A percentile compares a stretch with the other conserved stretches of the same genome.
Conservation (phyloP, 1,139 yeast species). For the Blastobotrys illinoisensis region DNA sequence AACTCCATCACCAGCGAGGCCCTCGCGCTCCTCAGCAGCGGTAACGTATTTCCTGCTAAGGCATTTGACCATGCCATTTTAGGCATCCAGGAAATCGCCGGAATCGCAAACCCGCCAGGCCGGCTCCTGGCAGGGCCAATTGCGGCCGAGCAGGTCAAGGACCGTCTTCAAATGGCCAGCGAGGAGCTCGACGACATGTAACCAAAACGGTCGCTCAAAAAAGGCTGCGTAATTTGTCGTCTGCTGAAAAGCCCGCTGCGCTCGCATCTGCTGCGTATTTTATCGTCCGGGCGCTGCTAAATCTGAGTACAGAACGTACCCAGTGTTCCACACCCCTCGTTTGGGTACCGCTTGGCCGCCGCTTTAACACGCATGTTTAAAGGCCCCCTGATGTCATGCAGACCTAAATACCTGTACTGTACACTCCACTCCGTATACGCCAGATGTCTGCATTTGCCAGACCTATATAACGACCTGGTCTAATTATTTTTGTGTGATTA, state of each 20-base stretch:
- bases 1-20: neutral
- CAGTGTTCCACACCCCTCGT: neutral
- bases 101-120: conserved; percentile 32
- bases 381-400: neutral
- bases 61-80: conserved; percentile 24
- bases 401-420: neutral
- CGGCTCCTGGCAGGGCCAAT: conserved; percentile 29
- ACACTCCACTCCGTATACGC: neutral
- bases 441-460: neutral
- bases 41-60: conserved; percentile 23
- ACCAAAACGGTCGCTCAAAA: too few relatives aligned
- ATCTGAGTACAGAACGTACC: neutral
- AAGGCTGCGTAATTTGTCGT: neutral
- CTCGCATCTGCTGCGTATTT: too few relatives aligned
- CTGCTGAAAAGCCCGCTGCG: neutral
- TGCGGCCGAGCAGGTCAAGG: conserved; percentile 29
- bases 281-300: too few relatives aligned
- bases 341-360: neutral
- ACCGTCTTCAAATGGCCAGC: conserved; percentile 26
- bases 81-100: conserved; percentile 30
- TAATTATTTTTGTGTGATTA: neutral
- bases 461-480: neutral
- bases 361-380: neutral
- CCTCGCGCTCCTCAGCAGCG: conserved; percentile 14
- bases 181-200: conserved; percentile 31